Percentiles rank a stretch among this genome's conserved stretches.
phyloP scores from a whole-genome alignment of 495 filamentous ascomycete species.

The Podospora australis region DNA sequence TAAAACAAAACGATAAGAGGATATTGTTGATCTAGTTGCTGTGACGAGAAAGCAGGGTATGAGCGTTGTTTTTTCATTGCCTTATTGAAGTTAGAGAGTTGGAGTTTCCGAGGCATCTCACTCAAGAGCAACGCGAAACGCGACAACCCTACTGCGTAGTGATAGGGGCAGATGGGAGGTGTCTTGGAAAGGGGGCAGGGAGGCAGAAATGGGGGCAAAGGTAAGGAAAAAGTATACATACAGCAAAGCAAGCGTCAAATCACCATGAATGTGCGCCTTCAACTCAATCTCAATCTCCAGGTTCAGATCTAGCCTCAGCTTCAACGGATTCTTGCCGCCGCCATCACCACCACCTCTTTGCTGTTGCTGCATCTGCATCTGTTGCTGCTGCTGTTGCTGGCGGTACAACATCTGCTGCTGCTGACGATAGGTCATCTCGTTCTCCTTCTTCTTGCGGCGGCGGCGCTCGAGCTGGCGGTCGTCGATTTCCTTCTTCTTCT shows the following conservation, averaged over 20 bases:
- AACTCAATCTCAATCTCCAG: constrained; percentile 84
- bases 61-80: constrained; percentile 6
- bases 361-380: constrained; percentile 19
- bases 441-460: constrained; percentile 9
- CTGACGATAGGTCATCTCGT: constrained; percentile 16
- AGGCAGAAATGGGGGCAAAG: constrained; percentile 1
- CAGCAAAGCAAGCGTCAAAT: constrained; percentile 80
- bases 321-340: constrained; percentile 64
- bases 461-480: constrained; percentile 17
- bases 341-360: constrained; percentile 28
- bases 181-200: not conserved
- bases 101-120: not conserved
- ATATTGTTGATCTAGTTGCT: too few species aligned
- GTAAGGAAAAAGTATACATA: constrained; percentile 38
- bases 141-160: not conserved
- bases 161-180: not conserved
- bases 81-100: not conserved
- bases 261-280: constrained; percentile 89
- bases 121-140: not conserved
- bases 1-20: not conserved
- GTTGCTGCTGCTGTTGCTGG: constrained; percentile 22
- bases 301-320: constrained; percentile 75
- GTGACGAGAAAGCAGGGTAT: constrained; percentile 4
- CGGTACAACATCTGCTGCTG: constrained; percentile 18
- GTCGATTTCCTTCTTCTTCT: constrained; percentile 16